These are phyloP conservation scores for Phaeosphaeria sp. DNA, from an alignment of 2,329 filamentous ascomycete species.

Conservation along the genomic window DNA sequence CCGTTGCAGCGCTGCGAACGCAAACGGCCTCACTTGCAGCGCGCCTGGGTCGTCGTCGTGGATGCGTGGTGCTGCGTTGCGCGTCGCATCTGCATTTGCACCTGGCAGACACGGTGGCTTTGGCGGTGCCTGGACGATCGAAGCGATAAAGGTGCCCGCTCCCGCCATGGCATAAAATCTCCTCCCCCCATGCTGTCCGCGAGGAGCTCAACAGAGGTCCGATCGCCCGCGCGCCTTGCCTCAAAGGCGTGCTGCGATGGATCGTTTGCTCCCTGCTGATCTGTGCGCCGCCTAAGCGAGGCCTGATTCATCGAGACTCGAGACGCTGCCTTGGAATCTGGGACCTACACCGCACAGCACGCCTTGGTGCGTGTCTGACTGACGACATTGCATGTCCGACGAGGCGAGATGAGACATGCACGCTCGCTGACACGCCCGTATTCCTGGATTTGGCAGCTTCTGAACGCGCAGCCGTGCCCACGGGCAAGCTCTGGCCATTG, in stretches of 20 bases:
- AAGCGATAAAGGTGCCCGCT: constrained; percentile 20
- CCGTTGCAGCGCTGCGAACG: constrained; percentile 11
- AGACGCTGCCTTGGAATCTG: not conserved
- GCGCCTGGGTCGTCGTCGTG: not conserved
- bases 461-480: constrained; percentile 2
- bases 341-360: not conserved
- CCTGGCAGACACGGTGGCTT: constrained; percentile 4
- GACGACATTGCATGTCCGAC: constrained; percentile 3
- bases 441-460: constrained; percentile 4
- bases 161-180: constrained; percentile 27
- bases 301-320: not conserved
- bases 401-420: constrained; percentile 3
- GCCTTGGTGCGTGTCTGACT: not conserved
- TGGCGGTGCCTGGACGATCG: constrained; percentile 29
- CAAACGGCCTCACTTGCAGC: constrained; percentile 5
- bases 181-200: constrained; percentile 16
- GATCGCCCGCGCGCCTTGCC: constrained; percentile 31
- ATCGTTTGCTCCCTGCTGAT: constrained; percentile 25
- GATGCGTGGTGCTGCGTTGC: not conserved
- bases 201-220: constrained; percentile 22
- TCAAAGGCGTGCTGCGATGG: constrained; percentile 32
- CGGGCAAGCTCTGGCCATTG: constrained; percentile 19
- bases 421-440: not conserved
- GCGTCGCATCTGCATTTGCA: too few species aligned
- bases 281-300: constrained; percentile 24